Conservation (phyloP, 225 moss, liverwort and hornwort genomes). For the Sphagnum contortum region DNA sequence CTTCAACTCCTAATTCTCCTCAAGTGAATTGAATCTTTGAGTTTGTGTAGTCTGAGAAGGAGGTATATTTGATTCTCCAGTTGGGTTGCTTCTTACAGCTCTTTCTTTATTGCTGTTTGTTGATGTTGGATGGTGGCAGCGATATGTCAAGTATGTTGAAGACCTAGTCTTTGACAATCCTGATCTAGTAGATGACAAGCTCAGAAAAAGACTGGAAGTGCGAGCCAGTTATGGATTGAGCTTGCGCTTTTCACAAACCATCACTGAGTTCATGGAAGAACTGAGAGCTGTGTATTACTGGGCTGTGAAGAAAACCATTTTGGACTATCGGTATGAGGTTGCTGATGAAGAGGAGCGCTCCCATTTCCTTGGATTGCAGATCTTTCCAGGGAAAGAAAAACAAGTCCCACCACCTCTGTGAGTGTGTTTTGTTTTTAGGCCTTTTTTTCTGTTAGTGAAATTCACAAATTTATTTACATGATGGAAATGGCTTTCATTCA, state of each 20-base stretch:
- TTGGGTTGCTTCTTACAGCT: neutral
- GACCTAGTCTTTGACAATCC: conserved; percentile 42
- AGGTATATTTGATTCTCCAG: neutral
- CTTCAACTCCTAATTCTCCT: too few species aligned
- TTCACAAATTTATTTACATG: too few species aligned
- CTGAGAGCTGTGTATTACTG: conserved; percentile 41
- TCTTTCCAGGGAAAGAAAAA: conserved; percentile 53
- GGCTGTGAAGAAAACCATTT: conserved; percentile 40
- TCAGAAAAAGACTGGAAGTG: conserved; percentile 25
- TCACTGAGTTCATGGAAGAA: conserved; percentile 32
- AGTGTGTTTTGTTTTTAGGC: neutral
- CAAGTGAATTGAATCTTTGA: too few species aligned
- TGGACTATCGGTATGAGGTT: conserved; percentile 38
- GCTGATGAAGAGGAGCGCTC: conserved; percentile 39
- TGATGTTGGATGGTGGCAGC: conserved; percentile 24
- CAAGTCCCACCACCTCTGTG: conserved; percentile 24
- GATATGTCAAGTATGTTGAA: conserved; percentile 42
- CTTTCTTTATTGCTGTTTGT: conserved; percentile 1
- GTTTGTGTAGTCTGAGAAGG: too few species aligned
- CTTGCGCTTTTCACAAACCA: conserved; percentile 22
- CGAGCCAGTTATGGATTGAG: conserved; percentile 25
- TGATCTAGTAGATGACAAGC: conserved; percentile 35
- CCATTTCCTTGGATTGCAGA: conserved; percentile 54
- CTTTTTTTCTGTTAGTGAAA: too few species aligned
- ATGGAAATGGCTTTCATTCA: too few species aligned